A percentile compares a stretch with the other conserved stretches of the same genome.
Evolutionary conservation across 2,329 filamentous ascomycete genomes (phyloP).

Genomic region (Penicillium sp.): DNA sequence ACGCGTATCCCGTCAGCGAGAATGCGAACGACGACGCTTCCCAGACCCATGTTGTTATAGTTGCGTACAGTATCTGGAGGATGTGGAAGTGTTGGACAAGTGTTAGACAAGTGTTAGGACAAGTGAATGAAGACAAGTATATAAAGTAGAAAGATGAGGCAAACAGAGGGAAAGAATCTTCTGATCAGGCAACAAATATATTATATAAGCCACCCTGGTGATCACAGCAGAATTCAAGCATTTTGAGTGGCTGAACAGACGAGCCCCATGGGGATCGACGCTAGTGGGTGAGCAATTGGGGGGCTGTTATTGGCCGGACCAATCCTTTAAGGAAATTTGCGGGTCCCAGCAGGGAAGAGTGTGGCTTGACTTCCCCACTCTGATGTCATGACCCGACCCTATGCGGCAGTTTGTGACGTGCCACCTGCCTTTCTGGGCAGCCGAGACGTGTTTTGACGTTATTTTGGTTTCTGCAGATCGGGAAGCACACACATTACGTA

Average conservation of each 20-base stretch:
- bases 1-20: slow-evolving; percentile 68
- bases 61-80: background rate
- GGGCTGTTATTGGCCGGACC: background rate
- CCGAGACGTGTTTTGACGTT: background rate
- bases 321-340: background rate
- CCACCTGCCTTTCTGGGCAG: background rate
- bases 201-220: background rate
- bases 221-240: background rate
- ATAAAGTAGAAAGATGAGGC: background rate
- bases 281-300: background rate
- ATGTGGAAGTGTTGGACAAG: background rate
- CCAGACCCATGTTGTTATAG: slow-evolving; percentile 54
- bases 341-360: background rate
- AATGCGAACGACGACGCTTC: slow-evolving; percentile 62
- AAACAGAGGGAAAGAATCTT: background rate
- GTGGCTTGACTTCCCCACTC: background rate
- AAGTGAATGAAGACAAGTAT: background rate
- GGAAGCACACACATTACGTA: too few relatives aligned
- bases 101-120: background rate
- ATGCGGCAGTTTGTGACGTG: background rate
- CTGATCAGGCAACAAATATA: background rate
- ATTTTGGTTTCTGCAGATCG: too few relatives aligned
- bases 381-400: background rate
- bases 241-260: background rate
- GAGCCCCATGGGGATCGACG: background rate